Conservation (phyloP, 1,139 yeast species). For the Yamadazyma dushanensis region DNA sequence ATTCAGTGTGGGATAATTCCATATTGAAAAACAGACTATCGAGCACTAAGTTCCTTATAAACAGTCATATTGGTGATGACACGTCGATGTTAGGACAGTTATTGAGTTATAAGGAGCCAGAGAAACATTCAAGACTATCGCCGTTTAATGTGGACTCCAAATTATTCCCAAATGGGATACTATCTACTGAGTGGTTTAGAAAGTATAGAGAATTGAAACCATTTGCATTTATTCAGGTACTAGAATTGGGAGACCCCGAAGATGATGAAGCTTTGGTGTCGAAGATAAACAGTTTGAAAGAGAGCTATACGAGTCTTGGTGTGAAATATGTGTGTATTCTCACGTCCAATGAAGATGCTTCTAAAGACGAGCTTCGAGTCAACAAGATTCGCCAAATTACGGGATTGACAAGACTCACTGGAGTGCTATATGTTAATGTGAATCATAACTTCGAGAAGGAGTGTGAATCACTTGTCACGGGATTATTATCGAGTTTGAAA, state of each 20-base stretch:
- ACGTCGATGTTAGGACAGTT: constrained; percentile 3
- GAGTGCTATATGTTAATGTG: constrained; percentile 24
- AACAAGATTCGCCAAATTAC: constrained; percentile 28
- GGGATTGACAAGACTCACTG: constrained; percentile 30
- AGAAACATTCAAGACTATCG: constrained; percentile 31
- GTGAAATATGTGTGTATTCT: constrained; percentile 32
- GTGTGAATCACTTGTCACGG: constrained; percentile 27
- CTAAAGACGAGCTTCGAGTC: constrained; percentile 20
- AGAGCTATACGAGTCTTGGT: constrained; percentile 18
- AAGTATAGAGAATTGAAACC: constrained; percentile 37
- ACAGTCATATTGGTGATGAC: constrained; percentile 12
- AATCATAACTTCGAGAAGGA: constrained; percentile 23
- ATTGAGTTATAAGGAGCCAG: constrained; percentile 5
- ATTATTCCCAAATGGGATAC: constrained; percentile 45
- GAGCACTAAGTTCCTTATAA: constrained; percentile 32
- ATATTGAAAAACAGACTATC: constrained; percentile 39
- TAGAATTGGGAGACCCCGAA: constrained; percentile 16
- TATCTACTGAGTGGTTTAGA: constrained; percentile 36
- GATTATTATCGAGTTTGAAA: constrained; percentile 33
- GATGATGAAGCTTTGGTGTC: constrained; percentile 18
- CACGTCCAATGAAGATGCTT: constrained; percentile 18
- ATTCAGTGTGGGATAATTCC: constrained; percentile 40
- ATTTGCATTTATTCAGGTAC: constrained; percentile 29
- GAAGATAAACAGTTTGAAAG: constrained; percentile 20
- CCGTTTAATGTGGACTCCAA: constrained; percentile 40